Percentiles rank a stretch among this genome's conserved stretches.
Evolutionary conservation across 202 grass and related monocot species (phyloP).

Genomic region (Schoenoplectus triqueter): DNA sequence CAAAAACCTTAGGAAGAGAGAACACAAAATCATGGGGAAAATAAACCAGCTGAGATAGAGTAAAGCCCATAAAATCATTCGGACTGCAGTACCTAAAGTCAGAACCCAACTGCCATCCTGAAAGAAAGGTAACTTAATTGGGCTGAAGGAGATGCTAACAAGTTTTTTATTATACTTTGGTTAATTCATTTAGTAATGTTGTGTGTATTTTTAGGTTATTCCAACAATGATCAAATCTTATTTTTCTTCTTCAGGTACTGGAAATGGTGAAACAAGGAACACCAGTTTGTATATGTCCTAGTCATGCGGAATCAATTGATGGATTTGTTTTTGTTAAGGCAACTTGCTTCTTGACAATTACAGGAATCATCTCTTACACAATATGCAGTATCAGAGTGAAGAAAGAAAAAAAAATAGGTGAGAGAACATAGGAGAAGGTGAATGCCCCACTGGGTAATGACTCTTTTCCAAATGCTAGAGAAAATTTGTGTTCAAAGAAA

Average conservation of each 20-base stretch:
- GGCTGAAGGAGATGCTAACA: neutral
- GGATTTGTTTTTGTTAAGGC: neutral
- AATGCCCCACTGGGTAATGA: neutral
- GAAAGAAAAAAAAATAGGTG: neutral
- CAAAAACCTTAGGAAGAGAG: conserved; percentile 6
- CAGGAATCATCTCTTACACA: conserved; percentile 14
- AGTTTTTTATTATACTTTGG: neutral
- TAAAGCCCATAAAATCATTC: neutral
- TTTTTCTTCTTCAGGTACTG: conserved; percentile 9
- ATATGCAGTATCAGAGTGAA: neutral
- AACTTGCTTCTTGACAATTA: neutral
- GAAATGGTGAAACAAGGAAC: neutral
- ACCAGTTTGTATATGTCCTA: neutral
- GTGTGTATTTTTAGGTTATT: neutral
- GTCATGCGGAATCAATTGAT: neutral
- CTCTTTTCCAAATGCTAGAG: neutral
- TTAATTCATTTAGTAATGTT: neutral
- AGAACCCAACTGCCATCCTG: neutral
- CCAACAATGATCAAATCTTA: neutral
- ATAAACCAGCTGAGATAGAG: conserved; percentile 16
- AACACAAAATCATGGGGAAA: neutral
- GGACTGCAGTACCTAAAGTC: neutral
- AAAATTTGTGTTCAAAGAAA: neutral
- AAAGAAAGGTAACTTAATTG: neutral
- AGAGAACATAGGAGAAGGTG: neutral